A percentile compares a stretch with the other conserved stretches of the same genome.
Evolutionary conservation across 2,329 filamentous ascomycete genomes (phyloP).

Genomic region (Diaporthe ilicicola): DNA sequence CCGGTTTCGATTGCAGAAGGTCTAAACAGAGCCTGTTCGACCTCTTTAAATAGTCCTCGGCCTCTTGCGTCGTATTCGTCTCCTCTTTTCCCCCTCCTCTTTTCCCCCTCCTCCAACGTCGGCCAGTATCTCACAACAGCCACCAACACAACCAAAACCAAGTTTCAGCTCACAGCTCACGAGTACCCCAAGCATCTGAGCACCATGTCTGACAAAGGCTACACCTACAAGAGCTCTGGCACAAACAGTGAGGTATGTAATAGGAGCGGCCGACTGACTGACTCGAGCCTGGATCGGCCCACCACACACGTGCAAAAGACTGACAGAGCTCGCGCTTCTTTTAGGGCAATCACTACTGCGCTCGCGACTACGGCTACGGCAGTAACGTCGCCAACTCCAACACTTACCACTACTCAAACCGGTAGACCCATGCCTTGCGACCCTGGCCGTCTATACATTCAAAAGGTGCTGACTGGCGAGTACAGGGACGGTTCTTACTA

Average conservation of each 20-base stretch:
- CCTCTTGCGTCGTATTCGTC: background rate
- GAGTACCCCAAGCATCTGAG: background rate
- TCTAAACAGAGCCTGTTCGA: background rate
- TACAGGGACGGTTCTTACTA: conserved; percentile 72
- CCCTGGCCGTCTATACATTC: background rate
- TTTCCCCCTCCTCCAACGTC: background rate
- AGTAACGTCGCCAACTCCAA: conserved; percentile 49
- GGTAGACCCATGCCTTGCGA: conserved; percentile 46
- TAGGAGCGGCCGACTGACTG: background rate
- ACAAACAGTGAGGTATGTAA: conserved; percentile 67
- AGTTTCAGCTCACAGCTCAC: background rate
- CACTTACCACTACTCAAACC: conserved; percentile 74
- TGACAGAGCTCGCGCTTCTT: background rate
- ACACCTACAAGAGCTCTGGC: conserved; percentile 59
- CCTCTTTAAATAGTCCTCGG: conserved; percentile 17
- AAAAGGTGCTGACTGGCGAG: background rate
- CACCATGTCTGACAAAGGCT: conserved; percentile 40
- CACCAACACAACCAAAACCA: too few species aligned
- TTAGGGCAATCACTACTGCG: conserved; percentile 74
- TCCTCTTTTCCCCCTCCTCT: background rate
- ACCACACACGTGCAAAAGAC: background rate
- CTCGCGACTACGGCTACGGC: conserved; percentile 66
- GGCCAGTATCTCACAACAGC: background rate
- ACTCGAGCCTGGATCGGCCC: background rate
- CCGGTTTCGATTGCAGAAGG: too few species aligned